Evolutionary conservation across 768 basidiomycete species (phyloP).

Genomic region (Boletus insuetus): DNA sequence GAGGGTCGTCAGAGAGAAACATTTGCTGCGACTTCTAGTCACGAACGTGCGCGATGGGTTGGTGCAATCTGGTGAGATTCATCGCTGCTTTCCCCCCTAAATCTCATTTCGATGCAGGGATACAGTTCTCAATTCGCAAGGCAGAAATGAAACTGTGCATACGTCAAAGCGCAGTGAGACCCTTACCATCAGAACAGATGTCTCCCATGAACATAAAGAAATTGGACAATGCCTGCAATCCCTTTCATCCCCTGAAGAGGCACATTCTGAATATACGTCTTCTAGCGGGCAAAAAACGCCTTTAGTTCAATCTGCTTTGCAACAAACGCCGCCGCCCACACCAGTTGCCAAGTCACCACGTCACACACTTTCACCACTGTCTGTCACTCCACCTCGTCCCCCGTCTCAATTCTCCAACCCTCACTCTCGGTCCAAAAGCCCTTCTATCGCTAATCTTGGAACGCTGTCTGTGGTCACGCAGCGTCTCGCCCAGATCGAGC

Average conservation of each 20-base stretch:
- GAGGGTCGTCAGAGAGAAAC: conserved; percentile 50
- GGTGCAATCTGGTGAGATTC: conserved; percentile 64
- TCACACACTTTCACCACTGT: conserved; percentile 15
- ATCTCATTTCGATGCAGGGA: conserved; percentile 45
- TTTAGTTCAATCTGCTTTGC: background rate
- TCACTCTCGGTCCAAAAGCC: conserved; percentile 40
- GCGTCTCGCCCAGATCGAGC: conserved; percentile 60
- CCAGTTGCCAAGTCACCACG: conserved; percentile 29
- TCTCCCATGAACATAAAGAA: background rate
- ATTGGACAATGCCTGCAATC: conserved; percentile 1
- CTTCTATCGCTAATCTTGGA: conserved; percentile 61
- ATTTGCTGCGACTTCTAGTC: conserved; percentile 59
- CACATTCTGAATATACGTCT: conserved; percentile 26
- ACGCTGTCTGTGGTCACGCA: conserved; percentile 63
- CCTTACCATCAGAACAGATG: conserved; percentile 19
- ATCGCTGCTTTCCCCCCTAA: background rate
- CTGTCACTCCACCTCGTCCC: conserved; percentile 22
- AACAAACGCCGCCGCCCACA: conserved; percentile 18
- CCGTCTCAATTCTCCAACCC: conserved; percentile 28
- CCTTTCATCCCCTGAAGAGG: conserved; percentile 17
- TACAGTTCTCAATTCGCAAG: conserved; percentile 44
- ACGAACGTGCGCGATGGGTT: conserved; percentile 71
- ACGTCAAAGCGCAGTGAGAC: background rate
- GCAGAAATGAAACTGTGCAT: conserved; percentile 8
- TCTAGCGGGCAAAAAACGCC: conserved; percentile 20